These are phyloP conservation scores for Cucurbita maxima DNA, from an alignment of 306 rosid genomes.

Conservation along the genomic window DNA sequence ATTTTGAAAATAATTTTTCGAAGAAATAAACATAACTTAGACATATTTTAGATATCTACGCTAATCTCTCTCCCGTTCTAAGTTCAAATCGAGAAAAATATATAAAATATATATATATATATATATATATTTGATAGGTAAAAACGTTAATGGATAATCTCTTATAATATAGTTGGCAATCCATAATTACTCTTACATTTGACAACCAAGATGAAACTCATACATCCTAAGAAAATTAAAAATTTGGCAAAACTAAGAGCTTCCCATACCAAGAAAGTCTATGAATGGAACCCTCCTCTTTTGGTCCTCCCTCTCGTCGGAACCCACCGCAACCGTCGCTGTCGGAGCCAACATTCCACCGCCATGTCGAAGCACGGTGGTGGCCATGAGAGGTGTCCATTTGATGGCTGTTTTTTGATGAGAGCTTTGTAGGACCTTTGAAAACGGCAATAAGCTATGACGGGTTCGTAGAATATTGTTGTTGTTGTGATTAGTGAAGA, in stretches of 20 bases:
- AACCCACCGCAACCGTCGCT: background rate
- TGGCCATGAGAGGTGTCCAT: background rate
- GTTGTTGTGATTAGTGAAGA: background rate
- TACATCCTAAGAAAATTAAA: background rate
- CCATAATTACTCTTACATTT: background rate
- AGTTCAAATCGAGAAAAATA: background rate
- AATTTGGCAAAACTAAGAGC: background rate
- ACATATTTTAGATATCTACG: too few relatives aligned
- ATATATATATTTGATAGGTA: too few relatives aligned
- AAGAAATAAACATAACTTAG: too few relatives aligned
- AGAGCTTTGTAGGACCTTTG: background rate
- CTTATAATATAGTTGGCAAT: background rate
- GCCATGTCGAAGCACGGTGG: background rate
- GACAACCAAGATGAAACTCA: slow-evolving; percentile 1
- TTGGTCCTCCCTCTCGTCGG: background rate
- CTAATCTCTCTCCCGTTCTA: too few relatives aligned
- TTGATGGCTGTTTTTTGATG: background rate
- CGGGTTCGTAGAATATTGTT: background rate
- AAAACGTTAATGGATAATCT: background rate
- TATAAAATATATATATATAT: too few relatives aligned
- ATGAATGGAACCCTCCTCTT: slow-evolving; percentile 3
- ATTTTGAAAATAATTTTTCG: too few relatives aligned
- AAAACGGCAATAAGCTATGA: background rate
- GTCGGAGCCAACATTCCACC: background rate
- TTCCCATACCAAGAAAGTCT: slow-evolving; percentile 10